phyloP scores from a whole-genome alignment of 2,329 filamentous ascomycete genomes.

The Cryphonectria radicalis region DNA sequence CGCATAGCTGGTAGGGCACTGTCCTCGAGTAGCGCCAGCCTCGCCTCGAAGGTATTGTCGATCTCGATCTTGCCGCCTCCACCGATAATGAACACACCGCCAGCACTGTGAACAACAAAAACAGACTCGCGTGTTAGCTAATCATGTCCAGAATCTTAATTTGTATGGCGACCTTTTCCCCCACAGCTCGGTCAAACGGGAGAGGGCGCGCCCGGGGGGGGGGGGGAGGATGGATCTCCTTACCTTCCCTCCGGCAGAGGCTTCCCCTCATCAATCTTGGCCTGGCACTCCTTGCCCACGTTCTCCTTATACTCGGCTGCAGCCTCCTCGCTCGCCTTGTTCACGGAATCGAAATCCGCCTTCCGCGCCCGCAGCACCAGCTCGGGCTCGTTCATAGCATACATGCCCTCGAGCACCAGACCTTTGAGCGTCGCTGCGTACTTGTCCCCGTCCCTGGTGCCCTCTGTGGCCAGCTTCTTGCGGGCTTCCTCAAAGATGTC shows the following conservation, averaged over 20 bases:
- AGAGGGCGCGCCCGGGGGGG: too few relatives aligned
- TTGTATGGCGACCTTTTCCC: not conserved
- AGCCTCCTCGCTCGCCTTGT: conserved; percentile 78
- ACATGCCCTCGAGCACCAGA: conserved; percentile 86
- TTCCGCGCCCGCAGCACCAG: conserved; percentile 76
- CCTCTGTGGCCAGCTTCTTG: conserved; percentile 65
- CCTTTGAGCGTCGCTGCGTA: conserved; percentile 79
- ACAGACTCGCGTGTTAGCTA: conserved; percentile 19
- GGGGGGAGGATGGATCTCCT: conserved; percentile 41
- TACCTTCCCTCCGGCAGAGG: conserved; percentile 82
- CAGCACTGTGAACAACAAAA: conserved; percentile 62
- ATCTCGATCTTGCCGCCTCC: conserved; percentile 93
- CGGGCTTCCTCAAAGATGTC: conserved; percentile 82
- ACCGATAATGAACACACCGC: conserved; percentile 80
- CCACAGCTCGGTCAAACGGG: not conserved
- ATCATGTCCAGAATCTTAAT: not conserved
- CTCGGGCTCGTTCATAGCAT: conserved; percentile 82
- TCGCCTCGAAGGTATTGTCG: conserved; percentile 96
- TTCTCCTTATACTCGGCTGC: conserved; percentile 83
- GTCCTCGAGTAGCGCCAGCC: conserved; percentile 81
- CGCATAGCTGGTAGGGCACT: conserved; percentile 84
- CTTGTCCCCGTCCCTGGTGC: conserved; percentile 70
- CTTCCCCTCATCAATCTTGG: conserved; percentile 77
- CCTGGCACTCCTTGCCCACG: conserved; percentile 69
- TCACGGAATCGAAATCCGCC: conserved; percentile 75